These are phyloP conservation scores for Camellia granthamiana DNA, from an alignment of 148 eudicot genomes.

Conservation along the genomic window DNA sequence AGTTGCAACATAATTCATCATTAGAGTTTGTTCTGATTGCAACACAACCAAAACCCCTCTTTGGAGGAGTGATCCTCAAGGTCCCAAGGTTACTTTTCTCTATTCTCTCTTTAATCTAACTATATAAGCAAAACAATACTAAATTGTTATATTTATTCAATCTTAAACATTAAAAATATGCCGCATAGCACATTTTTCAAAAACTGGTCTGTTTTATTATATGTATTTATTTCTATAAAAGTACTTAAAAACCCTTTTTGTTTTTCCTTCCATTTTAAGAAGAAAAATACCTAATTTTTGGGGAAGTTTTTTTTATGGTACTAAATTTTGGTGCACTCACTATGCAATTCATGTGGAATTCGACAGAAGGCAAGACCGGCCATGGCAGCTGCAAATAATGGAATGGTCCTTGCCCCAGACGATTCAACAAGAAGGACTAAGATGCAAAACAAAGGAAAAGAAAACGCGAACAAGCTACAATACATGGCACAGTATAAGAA, in stretches of 20 bases:
- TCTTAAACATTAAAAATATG: too few species aligned
- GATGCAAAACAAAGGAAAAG: slow-evolving; percentile 19
- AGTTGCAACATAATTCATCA: not conserved
- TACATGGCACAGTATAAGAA: slow-evolving; percentile 26
- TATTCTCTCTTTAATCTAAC: not conserved
- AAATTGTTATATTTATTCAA: too few species aligned
- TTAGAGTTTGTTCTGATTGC: slow-evolving; percentile 49
- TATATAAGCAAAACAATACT: too few species aligned
- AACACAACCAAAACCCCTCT: slow-evolving; percentile 60
- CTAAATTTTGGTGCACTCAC: slow-evolving; percentile 34
- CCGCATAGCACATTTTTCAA: too few species aligned
- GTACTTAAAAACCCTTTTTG: too few species aligned
- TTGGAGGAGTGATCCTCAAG: slow-evolving; percentile 67
- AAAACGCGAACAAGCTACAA: slow-evolving; percentile 17
- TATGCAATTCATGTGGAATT: slow-evolving; percentile 65
- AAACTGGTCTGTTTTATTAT: too few species aligned
- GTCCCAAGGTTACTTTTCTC: slow-evolving; percentile 42
- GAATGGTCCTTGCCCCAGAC: not conserved
- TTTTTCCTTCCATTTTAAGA: too few species aligned
- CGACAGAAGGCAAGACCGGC: slow-evolving; percentile 57
- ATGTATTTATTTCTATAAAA: too few species aligned
- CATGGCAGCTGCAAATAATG: slow-evolving; percentile 32
- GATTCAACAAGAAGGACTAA: not conserved
- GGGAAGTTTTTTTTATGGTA: not conserved
- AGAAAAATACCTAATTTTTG: too few species aligned